Evolutionary conservation across 202 grass and related monocot species (phyloP).

Genomic region (Eragrostis tef): DNA sequence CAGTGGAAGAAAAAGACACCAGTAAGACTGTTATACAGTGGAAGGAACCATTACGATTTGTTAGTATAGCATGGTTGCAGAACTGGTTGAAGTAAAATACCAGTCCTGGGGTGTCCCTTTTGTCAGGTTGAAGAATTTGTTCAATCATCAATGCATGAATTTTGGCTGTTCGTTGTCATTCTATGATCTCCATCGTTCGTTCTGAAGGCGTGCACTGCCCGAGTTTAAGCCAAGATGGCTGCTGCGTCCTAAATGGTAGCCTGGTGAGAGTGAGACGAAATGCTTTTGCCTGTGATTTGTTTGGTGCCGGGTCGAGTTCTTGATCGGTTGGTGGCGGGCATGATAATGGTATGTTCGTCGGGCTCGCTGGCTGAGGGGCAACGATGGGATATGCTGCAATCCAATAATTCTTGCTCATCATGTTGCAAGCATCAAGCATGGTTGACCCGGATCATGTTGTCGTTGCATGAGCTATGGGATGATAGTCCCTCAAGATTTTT

Average conservation of each 20-base stretch:
- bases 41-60: constrained; percentile 88
- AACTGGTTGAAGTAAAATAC: not conserved
- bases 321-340: constrained; percentile 51
- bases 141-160: not conserved
- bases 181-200: not conserved
- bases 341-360: constrained; percentile 34
- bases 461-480: not conserved
- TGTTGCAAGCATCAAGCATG: constrained; percentile 10
- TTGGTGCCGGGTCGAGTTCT: constrained; percentile 26
- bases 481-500: not conserved
- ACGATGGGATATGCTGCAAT: constrained; percentile 23
- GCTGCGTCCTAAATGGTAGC: not conserved
- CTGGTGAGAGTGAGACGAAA: not conserved
- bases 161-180: not conserved
- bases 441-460: constrained; percentile 12
- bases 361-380: constrained; percentile 18
- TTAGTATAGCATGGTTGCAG: constrained; percentile 55
- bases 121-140: not conserved
- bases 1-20: constrained; percentile 65
- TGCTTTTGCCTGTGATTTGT: constrained; percentile 33
- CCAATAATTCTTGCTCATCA: constrained; percentile 30
- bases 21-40: constrained; percentile 85
- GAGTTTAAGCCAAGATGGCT: not conserved
- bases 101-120: not conserved
- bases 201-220: not conserved